A percentile compares a stretch with the other conserved stretches of the same genome.
These are phyloP conservation scores for Betula pendula DNA, from an alignment of 306 rosid genomes.

Conservation along the genomic window DNA sequence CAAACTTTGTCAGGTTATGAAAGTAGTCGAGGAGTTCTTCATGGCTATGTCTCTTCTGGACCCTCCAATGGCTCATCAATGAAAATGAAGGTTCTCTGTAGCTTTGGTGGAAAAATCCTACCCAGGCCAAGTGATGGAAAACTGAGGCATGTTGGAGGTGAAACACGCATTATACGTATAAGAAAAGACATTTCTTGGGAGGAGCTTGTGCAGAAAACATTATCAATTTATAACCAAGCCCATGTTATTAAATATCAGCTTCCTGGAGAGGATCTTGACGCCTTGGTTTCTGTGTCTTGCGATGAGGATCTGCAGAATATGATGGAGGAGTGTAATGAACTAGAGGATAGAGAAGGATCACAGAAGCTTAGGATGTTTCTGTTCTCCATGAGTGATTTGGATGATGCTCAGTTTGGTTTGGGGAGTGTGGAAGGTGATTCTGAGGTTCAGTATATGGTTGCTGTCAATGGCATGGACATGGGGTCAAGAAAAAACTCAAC, in stretches of 20 bases:
- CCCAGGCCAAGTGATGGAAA: constrained; percentile 86
- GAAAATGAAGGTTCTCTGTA: constrained; percentile 74
- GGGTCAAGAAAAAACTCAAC: constrained; percentile 53
- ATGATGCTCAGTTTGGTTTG: constrained; percentile 58
- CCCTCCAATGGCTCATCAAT: constrained; percentile 49
- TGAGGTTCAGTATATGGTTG: constrained; percentile 65
- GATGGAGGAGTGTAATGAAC: constrained; percentile 73
- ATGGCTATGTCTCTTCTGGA: constrained; percentile 56
- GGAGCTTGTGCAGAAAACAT: constrained; percentile 62
- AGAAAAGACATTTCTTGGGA: constrained; percentile 71
- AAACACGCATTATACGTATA: constrained; percentile 70
- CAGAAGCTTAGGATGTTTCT: constrained; percentile 71
- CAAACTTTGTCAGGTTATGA: constrained; percentile 45
- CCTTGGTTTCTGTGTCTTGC: constrained; percentile 79
- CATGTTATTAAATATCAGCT: constrained; percentile 78
- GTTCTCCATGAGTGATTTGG: constrained; percentile 66
- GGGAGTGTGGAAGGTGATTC: constrained; percentile 63
- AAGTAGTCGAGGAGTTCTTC: constrained; percentile 45
- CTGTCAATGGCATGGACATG: constrained; percentile 76
- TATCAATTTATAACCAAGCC: constrained; percentile 59
- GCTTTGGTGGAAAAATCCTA: constrained; percentile 81
- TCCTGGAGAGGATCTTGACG: constrained; percentile 96
- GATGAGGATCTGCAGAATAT: constrained; percentile 80
- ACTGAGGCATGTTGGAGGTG: constrained; percentile 88
- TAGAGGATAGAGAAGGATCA: constrained; percentile 47